These are phyloP conservation scores for Hanseniaspora taiwanica DNA, from an alignment of 805 yeast genomes.

Conservation along the genomic window DNA sequence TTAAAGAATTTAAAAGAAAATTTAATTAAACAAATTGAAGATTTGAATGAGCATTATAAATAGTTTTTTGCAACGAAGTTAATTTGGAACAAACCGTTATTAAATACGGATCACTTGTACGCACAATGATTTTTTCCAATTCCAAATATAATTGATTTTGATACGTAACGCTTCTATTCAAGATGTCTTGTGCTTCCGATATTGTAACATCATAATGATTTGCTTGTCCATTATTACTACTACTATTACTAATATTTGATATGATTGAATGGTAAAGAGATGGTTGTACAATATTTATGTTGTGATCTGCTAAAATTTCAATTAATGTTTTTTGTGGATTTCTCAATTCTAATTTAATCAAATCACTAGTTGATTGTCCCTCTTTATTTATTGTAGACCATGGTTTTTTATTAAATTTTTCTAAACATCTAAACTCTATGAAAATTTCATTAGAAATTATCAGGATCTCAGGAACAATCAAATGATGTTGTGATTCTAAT, in stretches of 20 bases:
- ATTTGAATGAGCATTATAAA: slow-evolving; percentile 14
- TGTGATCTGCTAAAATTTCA: slow-evolving; percentile 28
- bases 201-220: slow-evolving; percentile 11
- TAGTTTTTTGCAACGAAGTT: slow-evolving; percentile 37
- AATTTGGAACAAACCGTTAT: slow-evolving; percentile 50
- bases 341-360: slow-evolving; percentile 41
- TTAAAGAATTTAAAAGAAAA: slow-evolving; percentile 15
- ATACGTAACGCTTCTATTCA: slow-evolving; percentile 52
- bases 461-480: slow-evolving; percentile 41
- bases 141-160: slow-evolving; percentile 48
- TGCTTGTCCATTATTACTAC: neutral
- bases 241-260: slow-evolving; percentile 12
- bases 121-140: slow-evolving; percentile 42
- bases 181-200: slow-evolving; percentile 35
- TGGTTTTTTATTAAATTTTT: slow-evolving; percentile 39
- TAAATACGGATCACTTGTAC: slow-evolving; percentile 55
- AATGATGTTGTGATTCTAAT: slow-evolving; percentile 15
- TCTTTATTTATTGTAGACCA: slow-evolving; percentile 42
- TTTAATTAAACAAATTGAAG: slow-evolving; percentile 9
- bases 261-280: slow-evolving; percentile 22
- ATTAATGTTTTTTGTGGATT: slow-evolving; percentile 28
- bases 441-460: slow-evolving; percentile 50
- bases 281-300: slow-evolving; percentile 22
- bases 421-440: slow-evolving; percentile 42
- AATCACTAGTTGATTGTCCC: slow-evolving; percentile 46